Conservation (phyloP, 139 green algal genomes). For the Chlorella sp. region DNA sequence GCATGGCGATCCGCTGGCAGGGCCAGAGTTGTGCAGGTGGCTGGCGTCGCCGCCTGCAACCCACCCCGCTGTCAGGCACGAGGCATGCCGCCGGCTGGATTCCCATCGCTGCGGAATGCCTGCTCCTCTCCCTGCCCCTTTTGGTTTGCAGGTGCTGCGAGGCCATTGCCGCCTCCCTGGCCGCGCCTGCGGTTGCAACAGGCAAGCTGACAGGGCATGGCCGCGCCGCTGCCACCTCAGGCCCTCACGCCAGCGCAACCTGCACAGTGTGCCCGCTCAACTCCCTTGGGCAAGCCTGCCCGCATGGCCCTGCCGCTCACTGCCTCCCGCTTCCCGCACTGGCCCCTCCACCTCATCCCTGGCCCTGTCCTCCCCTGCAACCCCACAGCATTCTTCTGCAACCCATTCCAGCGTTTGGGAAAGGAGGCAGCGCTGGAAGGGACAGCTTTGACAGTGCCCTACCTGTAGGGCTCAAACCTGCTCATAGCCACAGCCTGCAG, state of each 20-base stretch:
- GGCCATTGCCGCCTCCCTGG: background rate
- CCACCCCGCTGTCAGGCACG: no score
- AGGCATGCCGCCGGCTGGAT: background rate
- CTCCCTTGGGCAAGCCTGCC: background rate
- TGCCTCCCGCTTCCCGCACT: no score
- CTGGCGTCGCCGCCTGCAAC: no score
- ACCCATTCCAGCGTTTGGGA: background rate
- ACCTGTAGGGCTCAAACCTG: background rate
- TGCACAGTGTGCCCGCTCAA: background rate
- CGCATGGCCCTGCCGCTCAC: no score
- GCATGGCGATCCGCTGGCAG: no score
- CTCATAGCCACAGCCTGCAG: background rate
- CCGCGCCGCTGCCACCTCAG: no score
- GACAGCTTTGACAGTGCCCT: background rate
- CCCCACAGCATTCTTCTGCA: background rate
- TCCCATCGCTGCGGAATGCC: background rate
- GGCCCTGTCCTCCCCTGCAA: background rate
- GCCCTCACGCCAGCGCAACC: background rate
- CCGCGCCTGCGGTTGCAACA: background rate
- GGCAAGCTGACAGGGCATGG: background rate
- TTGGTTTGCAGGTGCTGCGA: background rate
- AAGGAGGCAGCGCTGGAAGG: background rate
- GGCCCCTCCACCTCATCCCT: background rate
- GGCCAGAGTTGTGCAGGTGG: background rate
- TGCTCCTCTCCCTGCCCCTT: background rate